Conservation (phyloP, 2,329 filamentous ascomycete species). For the Penicillium sp. region DNA sequence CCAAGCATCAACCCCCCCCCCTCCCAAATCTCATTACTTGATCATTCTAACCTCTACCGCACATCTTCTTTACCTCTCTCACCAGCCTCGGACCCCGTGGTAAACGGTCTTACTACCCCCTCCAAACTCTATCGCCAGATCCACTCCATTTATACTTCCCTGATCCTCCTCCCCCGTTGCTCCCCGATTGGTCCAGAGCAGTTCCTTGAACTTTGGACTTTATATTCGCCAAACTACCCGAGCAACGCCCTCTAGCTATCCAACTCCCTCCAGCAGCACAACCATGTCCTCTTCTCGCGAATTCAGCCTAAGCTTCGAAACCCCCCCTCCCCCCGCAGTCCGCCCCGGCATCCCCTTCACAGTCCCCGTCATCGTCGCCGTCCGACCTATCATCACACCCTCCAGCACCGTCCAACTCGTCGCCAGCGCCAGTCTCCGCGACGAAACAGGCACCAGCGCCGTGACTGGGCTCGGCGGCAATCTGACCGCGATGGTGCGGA, state of each 20-base stretch:
- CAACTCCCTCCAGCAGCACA: neutral
- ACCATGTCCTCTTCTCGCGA: constrained; percentile 28
- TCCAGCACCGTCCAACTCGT: constrained; percentile 30
- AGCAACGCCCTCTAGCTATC: neutral
- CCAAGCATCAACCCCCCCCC: neutral
- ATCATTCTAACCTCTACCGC: neutral
- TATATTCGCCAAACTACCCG: neutral
- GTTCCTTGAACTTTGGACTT: constrained; percentile 2
- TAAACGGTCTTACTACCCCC: neutral
- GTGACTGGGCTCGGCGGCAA: constrained; percentile 28
- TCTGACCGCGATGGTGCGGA: constrained; percentile 37
- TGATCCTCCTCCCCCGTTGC: neutral
- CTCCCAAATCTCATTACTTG: neutral
- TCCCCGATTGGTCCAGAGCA: constrained; percentile 8
- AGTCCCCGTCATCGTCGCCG: constrained; percentile 34
- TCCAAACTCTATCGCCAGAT: constrained; percentile 1
- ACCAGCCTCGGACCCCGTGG: neutral
- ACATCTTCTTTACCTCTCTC: neutral
- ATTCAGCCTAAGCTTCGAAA: constrained; percentile 35
- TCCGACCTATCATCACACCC: constrained; percentile 31
- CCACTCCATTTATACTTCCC: constrained; percentile 12
- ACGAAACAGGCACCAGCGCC: constrained; percentile 27
- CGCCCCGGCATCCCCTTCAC: constrained; percentile 32
- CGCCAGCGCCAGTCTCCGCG: constrained; percentile 30
- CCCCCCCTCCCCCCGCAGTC: constrained; percentile 29